Evolutionary conservation across 2,329 filamentous ascomycete species (phyloP).

Genomic region (Colletotrichum abscissum): DNA sequence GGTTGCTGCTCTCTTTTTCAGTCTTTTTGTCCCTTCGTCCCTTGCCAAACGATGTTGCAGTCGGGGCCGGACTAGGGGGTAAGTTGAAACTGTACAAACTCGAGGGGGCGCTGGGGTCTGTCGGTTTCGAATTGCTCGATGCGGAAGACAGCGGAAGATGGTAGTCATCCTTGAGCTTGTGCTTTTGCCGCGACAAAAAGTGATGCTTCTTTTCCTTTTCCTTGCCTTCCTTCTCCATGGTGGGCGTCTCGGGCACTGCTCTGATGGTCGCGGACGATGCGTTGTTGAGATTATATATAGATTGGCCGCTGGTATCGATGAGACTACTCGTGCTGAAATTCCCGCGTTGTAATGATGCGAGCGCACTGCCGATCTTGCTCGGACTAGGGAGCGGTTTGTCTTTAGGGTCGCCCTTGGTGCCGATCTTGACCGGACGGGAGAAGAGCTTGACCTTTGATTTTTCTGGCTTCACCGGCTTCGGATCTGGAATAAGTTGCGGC

Average conservation of each 20-base stretch:
- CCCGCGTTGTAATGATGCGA: conserved; percentile 72
- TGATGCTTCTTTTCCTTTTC: conserved; percentile 84
- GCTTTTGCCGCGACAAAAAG: conserved; percentile 82
- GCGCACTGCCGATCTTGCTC: conserved; percentile 74
- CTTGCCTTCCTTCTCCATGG: conserved; percentile 62
- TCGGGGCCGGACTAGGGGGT: conserved; percentile 76
- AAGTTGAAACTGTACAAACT: conserved; percentile 84
- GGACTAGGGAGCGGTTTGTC: conserved; percentile 79
- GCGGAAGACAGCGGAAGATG: conserved; percentile 80
- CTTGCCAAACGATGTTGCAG: conserved; percentile 77
- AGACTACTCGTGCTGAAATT: conserved; percentile 80
- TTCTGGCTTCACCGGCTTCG: conserved; percentile 69
- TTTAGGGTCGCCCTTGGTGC: conserved; percentile 74
- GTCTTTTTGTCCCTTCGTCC: conserved; percentile 89
- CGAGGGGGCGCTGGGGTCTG: conserved; percentile 79
- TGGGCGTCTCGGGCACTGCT: conserved; percentile 61
- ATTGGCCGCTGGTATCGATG: conserved; percentile 68
- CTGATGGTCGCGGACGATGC: conserved; percentile 82
- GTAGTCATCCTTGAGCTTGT: conserved; percentile 82
- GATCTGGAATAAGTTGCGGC: conserved; percentile 56
- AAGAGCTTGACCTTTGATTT: conserved; percentile 86
- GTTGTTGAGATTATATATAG: conserved; percentile 80
- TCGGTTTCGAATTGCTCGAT: conserved; percentile 80
- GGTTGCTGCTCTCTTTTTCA: conserved; percentile 65
- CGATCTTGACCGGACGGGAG: conserved; percentile 80